These are phyloP conservation scores for Singerocomus rubriflavus DNA, from an alignment of 1,284 basidiomycete species.

Conservation along the genomic window DNA sequence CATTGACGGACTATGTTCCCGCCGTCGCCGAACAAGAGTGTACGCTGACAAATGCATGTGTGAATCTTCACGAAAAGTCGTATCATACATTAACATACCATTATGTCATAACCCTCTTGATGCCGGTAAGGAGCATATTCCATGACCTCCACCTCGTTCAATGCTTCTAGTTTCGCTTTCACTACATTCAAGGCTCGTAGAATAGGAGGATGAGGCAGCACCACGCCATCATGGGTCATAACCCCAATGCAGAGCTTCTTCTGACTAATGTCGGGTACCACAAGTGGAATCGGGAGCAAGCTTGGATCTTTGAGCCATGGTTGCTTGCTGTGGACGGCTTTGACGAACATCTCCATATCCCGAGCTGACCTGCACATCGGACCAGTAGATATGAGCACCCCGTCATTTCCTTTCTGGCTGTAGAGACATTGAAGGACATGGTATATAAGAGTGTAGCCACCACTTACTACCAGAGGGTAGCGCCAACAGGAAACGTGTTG, in stretches of 20 bases:
- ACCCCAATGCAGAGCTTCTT: constrained; percentile 43
- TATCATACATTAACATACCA: constrained; percentile 22
- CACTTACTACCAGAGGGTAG: constrained; percentile 19
- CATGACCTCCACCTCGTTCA: constrained; percentile 41
- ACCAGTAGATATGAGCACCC: constrained; percentile 29
- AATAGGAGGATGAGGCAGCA: constrained; percentile 45
- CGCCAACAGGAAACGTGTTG: constrained; percentile 38
- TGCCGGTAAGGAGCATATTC: constrained; percentile 40
- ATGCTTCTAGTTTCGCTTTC: constrained; percentile 36
- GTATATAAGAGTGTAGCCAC: constrained; percentile 34
- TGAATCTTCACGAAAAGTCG: not conserved
- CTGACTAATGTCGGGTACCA: constrained; percentile 18
- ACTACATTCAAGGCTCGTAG: constrained; percentile 38
- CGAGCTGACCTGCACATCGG: constrained; percentile 40
- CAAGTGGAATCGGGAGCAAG: constrained; percentile 40
- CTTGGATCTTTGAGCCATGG: constrained; percentile 43
- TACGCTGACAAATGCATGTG: constrained; percentile 6
- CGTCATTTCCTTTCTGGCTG: constrained; percentile 39
- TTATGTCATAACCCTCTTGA: constrained; percentile 32
- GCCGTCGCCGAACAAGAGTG: constrained; percentile 26
- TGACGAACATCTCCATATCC: constrained; percentile 41
- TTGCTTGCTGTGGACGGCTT: constrained; percentile 36
- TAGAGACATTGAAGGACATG: constrained; percentile 1
- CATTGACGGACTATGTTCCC: constrained; percentile 21
- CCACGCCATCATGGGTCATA: constrained; percentile 45